Evolutionary conservation across 306 rosid species (phyloP).

Genomic region (Ziziphus jujuba): DNA sequence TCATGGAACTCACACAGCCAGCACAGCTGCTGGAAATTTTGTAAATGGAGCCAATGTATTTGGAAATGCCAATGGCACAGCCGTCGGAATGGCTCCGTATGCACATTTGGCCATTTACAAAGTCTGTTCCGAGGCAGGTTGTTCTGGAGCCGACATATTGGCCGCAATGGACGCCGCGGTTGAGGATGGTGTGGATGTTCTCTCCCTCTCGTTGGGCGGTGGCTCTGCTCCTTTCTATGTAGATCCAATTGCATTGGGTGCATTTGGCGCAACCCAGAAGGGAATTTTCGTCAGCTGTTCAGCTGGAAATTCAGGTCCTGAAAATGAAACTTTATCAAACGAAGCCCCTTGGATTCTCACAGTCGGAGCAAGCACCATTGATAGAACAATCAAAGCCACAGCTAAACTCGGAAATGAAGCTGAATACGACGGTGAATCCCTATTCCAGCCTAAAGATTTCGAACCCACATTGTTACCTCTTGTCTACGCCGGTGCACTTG

Average conservation of each 20-base stretch:
- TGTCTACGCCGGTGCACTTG: constrained; percentile 35
- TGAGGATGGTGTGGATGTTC: constrained; percentile 56
- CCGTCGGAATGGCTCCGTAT: constrained; percentile 66
- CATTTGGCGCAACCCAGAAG: constrained; percentile 60
- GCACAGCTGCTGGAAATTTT: constrained; percentile 59
- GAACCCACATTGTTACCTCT: constrained; percentile 26
- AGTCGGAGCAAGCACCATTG: constrained; percentile 39
- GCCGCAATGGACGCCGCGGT: constrained; percentile 33
- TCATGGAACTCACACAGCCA: constrained; percentile 65
- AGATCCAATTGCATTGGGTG: constrained; percentile 50
- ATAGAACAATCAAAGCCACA: constrained; percentile 43
- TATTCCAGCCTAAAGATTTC: constrained; percentile 31
- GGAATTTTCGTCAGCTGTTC: constrained; percentile 65
- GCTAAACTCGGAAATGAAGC: constrained; percentile 48
- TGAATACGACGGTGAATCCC: neutral
- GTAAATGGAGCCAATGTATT: constrained; percentile 38
- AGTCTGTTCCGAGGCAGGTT: constrained; percentile 11
- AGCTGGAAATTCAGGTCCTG: constrained; percentile 59
- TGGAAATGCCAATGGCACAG: constrained; percentile 69
- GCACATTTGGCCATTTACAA: constrained; percentile 65
- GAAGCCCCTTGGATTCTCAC: constrained; percentile 67
- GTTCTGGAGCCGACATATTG: constrained; percentile 27
- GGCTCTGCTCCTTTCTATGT: constrained; percentile 36
- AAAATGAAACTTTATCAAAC: constrained; percentile 28
- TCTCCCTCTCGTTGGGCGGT: constrained; percentile 55